phyloP scores from a whole-genome alignment of 345 rosid species.

The Turritis glabra region DNA sequence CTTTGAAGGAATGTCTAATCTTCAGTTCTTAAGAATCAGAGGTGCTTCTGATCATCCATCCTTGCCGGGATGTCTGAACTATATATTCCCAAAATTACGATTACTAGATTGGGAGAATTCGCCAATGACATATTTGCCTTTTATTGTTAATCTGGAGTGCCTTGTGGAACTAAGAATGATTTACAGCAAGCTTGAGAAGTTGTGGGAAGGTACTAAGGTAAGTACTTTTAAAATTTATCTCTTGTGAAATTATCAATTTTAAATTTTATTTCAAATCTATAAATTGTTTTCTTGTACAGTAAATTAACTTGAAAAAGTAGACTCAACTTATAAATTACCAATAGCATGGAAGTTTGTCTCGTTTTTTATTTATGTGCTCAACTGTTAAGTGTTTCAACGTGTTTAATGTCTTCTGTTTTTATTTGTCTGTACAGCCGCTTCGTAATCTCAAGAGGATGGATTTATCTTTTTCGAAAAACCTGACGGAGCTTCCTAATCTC shows the following conservation, averaged over 20 bases:
- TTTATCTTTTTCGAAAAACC: no score
- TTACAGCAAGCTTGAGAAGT: background rate
- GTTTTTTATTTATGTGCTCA: background rate
- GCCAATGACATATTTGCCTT: conserved; percentile 17
- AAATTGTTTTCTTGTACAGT: background rate
- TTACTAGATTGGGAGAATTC: conserved; percentile 4
- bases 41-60: background rate
- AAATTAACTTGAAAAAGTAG: no score
- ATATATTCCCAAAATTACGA: background rate
- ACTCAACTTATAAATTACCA: no score
- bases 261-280: background rate
- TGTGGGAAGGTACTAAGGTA: conserved; percentile 24
- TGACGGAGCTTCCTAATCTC: no score
- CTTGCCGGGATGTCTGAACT: background rate
- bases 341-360: no score
- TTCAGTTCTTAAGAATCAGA: conserved; percentile 5
- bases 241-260: background rate
- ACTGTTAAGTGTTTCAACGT: background rate
- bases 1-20: conserved; percentile 26
- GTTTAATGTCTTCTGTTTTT: no score
- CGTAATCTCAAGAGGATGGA: no score
- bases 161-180: conserved; percentile 3
- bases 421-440: no score
- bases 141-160: background rate
- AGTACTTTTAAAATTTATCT: background rate